phyloP scores from a whole-genome alignment of 768 basidiomycete species.

The Russula dissimulans region DNA sequence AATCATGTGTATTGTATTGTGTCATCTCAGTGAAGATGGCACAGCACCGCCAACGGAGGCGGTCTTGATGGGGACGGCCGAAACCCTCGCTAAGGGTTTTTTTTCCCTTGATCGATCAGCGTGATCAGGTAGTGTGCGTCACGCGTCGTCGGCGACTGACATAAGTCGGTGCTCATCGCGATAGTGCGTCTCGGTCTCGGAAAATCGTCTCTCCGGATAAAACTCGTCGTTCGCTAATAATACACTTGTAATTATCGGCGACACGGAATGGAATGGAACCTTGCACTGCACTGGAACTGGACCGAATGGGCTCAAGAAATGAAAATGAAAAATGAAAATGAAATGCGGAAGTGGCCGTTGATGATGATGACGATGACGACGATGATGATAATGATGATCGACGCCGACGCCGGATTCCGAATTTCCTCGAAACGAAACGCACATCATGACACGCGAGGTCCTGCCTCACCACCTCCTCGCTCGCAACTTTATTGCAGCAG shows the following conservation, averaged over 20 bases:
- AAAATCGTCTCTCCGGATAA: background rate
- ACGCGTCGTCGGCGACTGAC: background rate
- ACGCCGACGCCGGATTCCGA: no score
- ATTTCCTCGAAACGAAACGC: no score
- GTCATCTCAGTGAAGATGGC: conserved; percentile 1
- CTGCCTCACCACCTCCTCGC: conserved; percentile 10
- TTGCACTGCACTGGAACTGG: no score
- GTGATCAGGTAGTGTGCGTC: background rate
- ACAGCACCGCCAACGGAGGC: background rate
- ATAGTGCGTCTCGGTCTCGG: no score
- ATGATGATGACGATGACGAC: background rate
- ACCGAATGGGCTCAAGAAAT: no score
- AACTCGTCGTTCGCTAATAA: background rate
- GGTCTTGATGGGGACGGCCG: background rate
- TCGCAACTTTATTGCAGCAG: background rate
- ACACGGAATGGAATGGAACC: background rate
- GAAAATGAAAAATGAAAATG: background rate
- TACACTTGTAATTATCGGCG: no score
- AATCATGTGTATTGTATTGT: no score
- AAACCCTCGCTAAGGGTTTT: conserved; percentile 7
- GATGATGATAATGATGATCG: no score
- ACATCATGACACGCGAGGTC: background rate
- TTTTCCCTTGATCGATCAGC: conserved; percentile 6
- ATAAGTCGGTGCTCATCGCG: conserved; percentile 1
- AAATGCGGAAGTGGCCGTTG: background rate